phyloP scores from a whole-genome alignment of 2,329 filamentous ascomycete species.

The Rugonectria rugulosa region DNA sequence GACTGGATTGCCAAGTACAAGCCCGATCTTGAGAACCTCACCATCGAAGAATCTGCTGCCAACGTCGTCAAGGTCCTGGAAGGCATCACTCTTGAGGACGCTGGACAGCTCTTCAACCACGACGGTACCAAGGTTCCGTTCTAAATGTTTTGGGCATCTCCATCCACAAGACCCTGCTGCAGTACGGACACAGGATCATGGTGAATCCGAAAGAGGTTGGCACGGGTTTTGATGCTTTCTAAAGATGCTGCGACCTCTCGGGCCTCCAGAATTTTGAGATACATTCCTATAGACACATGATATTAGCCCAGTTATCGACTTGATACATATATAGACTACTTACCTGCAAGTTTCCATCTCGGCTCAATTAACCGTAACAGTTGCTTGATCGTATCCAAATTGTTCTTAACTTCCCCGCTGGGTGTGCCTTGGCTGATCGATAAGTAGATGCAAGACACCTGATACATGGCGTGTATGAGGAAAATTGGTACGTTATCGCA shows the following conservation, averaged over 20 bases:
- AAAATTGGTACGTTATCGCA: conserved; percentile 8
- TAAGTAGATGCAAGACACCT: not conserved
- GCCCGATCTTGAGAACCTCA: not conserved
- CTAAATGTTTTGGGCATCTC: not conserved
- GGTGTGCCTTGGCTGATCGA: not conserved
- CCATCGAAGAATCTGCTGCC: conserved; percentile 8
- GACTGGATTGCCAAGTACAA: conserved; percentile 8
- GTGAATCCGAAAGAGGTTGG: not conserved
- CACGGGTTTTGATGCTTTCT: not conserved
- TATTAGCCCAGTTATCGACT: not conserved
- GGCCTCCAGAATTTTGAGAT: conserved; percentile 11
- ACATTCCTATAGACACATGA: conserved; percentile 1
- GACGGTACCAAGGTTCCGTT: conserved; percentile 10
- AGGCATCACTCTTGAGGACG: conserved; percentile 13
- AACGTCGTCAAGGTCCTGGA: conserved; percentile 13
- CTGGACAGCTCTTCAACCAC: conserved; percentile 11
- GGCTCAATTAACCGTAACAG: not conserved
- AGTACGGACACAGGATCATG: not conserved
- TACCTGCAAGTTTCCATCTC: conserved; percentile 19
- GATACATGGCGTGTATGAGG: conserved; percentile 12
- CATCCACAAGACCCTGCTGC: not conserved
- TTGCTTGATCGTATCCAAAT: not conserved
- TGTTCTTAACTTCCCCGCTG: not conserved
- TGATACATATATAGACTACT: not conserved
- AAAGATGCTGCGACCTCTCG: not conserved